Evolutionary conservation across 805 yeast species (phyloP), one percentile per base, ranked within the genome.

Genomic region (baker's yeast (Saccharomyces cerevisiae)): DNA sequence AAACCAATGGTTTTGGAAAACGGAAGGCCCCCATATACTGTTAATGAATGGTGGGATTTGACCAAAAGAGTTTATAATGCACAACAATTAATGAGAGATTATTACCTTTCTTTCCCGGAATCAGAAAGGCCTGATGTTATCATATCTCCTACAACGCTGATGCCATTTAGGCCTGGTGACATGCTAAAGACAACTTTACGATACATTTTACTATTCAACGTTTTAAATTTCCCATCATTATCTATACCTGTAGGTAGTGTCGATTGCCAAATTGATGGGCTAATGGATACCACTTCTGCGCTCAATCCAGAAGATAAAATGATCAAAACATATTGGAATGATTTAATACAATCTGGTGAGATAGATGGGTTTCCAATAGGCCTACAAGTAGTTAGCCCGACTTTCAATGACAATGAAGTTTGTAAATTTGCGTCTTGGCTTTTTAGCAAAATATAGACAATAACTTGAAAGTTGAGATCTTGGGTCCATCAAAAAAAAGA

Each of bases 41-140:
- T 59, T 1, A 59, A 59, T 41, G 46, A 59, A 48, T 59, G 60
- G 62, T 59, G 62, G 62, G 36, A 51, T 43, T 48, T 59, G 26
- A 54, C 53, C 32, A 57, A 49, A 46, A 49, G 59, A 14, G 56
- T 57, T 10, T 51, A 50, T 22, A 54, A 52, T 30, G 56, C 60
- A 3, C 50, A 57, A 30, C 53, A 50, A 22, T 52, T 56, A 9
- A 56, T 55, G 32, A 55, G 60, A 41, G 49, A 57, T 6, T 59
- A 55, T 52, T 54, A 46, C 22, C 57, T 57, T 36, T 51, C 57
- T 24, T 57, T 56, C 22, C 41, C 31, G 10, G 50, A 50, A 13
- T 50, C 48, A 14, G 60, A 55, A 24, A 54, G 51, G 24, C 58
- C 59, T 9, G 54, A 51, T 29, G 51, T 58, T 17, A 50, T 58